These are phyloP conservation scores for Lycium ferocissimum DNA, from an alignment of 257 asterid genomes.

Conservation along the genomic window DNA sequence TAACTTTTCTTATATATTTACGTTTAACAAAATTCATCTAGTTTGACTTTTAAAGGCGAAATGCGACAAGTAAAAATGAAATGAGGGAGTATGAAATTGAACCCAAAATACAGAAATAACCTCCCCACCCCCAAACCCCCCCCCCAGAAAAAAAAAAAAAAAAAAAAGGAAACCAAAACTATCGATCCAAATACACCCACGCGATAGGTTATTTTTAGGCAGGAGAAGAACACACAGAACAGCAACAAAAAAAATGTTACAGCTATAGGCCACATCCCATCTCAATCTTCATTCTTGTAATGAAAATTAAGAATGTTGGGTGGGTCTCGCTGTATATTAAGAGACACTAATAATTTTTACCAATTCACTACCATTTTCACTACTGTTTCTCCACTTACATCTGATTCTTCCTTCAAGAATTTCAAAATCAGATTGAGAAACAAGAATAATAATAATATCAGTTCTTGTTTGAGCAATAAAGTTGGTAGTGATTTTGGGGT, in stretches of 20 bases:
- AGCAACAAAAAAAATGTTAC: not conserved
- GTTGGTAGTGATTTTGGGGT: constrained; percentile 6
- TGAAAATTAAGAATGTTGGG: constrained; percentile 24
- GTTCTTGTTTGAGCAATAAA: constrained; percentile 16
- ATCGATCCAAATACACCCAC: constrained; percentile 7
- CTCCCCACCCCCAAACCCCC: not conserved
- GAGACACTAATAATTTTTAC: not conserved
- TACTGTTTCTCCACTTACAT: not conserved
- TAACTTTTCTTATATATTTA: too few species aligned
- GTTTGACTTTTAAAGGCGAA: too few species aligned
- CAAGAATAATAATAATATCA: not conserved
- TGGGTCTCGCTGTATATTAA: constrained; percentile 20
- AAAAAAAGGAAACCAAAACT: not conserved
- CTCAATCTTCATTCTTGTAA: not conserved
- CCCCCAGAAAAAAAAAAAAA: too few species aligned
- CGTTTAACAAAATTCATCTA: too few species aligned
- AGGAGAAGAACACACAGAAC: not conserved
- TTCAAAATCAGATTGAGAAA: not conserved
- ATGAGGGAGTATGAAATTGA: too few species aligned
- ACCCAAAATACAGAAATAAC: too few species aligned
- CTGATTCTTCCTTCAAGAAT: not conserved
- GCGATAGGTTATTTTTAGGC: not conserved
- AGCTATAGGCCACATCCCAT: not conserved
- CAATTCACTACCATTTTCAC: constrained; percentile 17
- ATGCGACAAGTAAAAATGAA: too few species aligned